Conservation (phyloP, 2,329 filamentous ascomycete species). For the Madurella fahalii region DNA sequence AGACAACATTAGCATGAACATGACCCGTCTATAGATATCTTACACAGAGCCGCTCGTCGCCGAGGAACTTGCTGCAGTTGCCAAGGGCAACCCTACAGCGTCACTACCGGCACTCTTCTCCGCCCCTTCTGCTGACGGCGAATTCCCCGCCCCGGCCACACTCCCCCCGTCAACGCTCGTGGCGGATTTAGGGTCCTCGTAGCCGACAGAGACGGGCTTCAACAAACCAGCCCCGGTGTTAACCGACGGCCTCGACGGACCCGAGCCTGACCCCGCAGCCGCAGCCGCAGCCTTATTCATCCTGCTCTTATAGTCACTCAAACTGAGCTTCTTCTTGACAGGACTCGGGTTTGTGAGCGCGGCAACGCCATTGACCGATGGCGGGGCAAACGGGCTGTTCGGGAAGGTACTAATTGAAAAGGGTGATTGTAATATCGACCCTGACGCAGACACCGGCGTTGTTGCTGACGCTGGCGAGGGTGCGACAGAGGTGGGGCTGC, state of each 20-base stretch:
- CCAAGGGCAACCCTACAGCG: neutral
- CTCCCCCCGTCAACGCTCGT: constrained; percentile 13
- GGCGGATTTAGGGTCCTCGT: constrained; percentile 23
- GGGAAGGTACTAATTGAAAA: constrained; percentile 39
- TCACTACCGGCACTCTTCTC: neutral
- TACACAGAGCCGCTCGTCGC: constrained; percentile 1
- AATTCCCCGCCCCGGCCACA: neutral
- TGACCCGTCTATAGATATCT: constrained; percentile 6
- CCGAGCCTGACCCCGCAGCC: constrained; percentile 14
- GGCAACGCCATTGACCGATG: constrained; percentile 40
- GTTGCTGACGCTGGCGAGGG: constrained; percentile 31
- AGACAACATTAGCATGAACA: too few relatives aligned
- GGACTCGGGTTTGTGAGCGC: constrained; percentile 49
- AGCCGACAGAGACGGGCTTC: constrained; percentile 29
- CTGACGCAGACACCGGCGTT: constrained; percentile 46
- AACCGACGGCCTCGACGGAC: constrained; percentile 37
- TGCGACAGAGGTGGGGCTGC: constrained; percentile 33
- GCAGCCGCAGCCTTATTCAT: constrained; percentile 51
- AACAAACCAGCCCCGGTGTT: constrained; percentile 27
- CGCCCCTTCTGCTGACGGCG: constrained; percentile 5
- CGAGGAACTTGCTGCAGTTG: neutral
- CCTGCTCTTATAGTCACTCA: constrained; percentile 62
- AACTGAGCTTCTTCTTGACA: constrained; percentile 62
- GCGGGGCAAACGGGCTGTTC: constrained; percentile 41
- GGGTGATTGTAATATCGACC: constrained; percentile 47